Evolutionary conservation across 768 basidiomycete genomes (phyloP), one percentile per base, ranked within the genome.

Genomic region (Pleurotus sapidus): DNA sequence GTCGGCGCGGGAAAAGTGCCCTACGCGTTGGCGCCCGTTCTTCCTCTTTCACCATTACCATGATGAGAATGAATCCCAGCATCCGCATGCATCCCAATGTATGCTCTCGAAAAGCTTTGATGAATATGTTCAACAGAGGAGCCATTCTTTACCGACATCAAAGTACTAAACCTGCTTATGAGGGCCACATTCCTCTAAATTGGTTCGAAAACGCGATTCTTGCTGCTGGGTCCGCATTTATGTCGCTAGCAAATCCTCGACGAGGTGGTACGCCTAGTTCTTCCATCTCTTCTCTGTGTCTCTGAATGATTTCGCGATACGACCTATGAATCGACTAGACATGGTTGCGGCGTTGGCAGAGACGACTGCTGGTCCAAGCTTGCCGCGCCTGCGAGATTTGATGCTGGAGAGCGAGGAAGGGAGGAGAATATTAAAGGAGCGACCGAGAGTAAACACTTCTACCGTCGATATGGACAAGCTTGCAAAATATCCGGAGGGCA

Each of bases 331-430:
- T 47, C 27, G 55, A 15, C 42, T 60, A 98, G 95, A 99, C 70
- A 93, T 99, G 88, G 83, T 98, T 42, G 95, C 97, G 9, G 90
- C 93, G 4, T 80, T 98, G 7, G 93, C 93, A 20, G 97, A 98
- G 72, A 93, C 93, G 1, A 95, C 96, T 0, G 91, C 94, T 5
- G 88, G 91, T 2, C 79, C 84, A 0, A 84, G 86, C 55, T 78
- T 98, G 42, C 87, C 91, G 5, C 77, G 80, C 47, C 74, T 97
- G 48, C 85, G 91, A 30, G 88, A 92, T 61, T 67, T 68, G 37
- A 93, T 98, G 90, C 81, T 91, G 2, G 78, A 79, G 34, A 87
- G 87, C 64, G 70, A 84, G 2, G 94, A 97, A 72, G 97, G 96
- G 4, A 81, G 95, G 20, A 77, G 78, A 60, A 88, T 99, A 46